Base-by-base conservation (phyloP, 2,329 filamentous ascomycete genomes). In the Ophiocordyceps camponoti-floridani region DNA sequence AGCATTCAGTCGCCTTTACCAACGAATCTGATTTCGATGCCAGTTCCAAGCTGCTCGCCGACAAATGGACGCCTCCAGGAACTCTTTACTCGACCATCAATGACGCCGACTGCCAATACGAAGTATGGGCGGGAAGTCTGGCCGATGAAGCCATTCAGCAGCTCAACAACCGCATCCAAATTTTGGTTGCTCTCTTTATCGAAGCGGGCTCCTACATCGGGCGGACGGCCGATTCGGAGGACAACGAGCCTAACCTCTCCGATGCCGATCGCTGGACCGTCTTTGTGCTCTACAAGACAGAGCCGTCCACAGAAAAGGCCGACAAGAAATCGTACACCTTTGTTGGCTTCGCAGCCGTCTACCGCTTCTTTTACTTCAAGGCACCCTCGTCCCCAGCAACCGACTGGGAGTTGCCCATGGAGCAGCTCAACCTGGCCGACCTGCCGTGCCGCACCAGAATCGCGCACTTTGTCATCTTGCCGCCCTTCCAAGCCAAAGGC, bases 401-500 rank as follows among this genome's bases (percentile, higher is more conserved):
- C 18, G 58, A 64, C 13, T 69, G 67, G 62, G 66, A 69, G 57
- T 54, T 73, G 47, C 60, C 65, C 44, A 47, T 58, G 51, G 54
- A 64, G 37, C 59, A 72, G 30, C 60, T 72, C 42, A 62, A 69
- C 42, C 66, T 80, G 50, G 60, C 73, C 4, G 65, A 79, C 43
- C 70, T 88, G 2, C 82, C 84, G 12, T 82, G 81, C 53, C 79
- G 89, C 37, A 77, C 85, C 47, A 75, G 93, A 41, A 84, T 98
- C 51, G 94, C 89, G 0, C 91, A 98, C 59, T 96, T 96, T 61
- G 58, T 98, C 48, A 80, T 98, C 49, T 69, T 98, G 11, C 88
- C 88, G 2, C 82, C 86, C 6, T 94, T 86, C 60, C 88, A 95
- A 58, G 72, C 75, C 48, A 75, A 78, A 48, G 87, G 87, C 14